Base-by-base conservation (phyloP, 441 rosid species). In the Brassica hybrid region DNA sequence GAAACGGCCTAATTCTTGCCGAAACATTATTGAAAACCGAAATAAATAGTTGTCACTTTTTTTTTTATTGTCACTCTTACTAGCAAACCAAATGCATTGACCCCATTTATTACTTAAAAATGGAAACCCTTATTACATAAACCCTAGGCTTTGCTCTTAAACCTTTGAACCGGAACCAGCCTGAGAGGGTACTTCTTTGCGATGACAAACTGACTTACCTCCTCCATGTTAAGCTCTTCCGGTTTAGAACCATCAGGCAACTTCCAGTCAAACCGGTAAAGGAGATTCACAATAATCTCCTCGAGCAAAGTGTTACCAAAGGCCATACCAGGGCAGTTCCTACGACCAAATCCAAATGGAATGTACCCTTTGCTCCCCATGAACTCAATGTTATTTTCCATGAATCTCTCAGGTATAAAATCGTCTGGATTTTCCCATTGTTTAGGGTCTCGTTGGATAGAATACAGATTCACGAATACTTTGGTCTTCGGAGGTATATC, bases 281-380 rank as follows among this genome's bases (percentile, higher is more conserved):
- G 34, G 2, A 76, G 63, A 59, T 69, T 76, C 0, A 68, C 79
- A 2, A 68, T 16, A n/a, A 67, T 9, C 9, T 76, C 72, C 50
- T 76, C 79, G 41, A 60, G 50, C 23, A 61, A 38, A 0, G 54
- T 34, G 1, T 43, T 45, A 14, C 73, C 79, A 43, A 43, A 68
- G 1, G 68, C 64, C 52, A 68, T 68, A 17, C 79, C 79, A 1
- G 79, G 79, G 1, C 91, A 86, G 38, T 82, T 82, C 52, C 91
- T 83, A 54, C 87, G 67, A 14, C 87, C 89, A 5, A 82, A 61
- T 12, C 91, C 91, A 32, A 88, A 87, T 1, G 90, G 87, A 48
- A 81, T 66, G n/a, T 82, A 71, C 60, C 84, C 85, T 61, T 78
- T 38, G 18, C 78, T 83, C 10, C 88, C 86, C 73, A 71, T 83